Evolutionary conservation across 2,329 filamentous ascomycete genomes (phyloP).

Genomic region (Mollisiaceae sp.): DNA sequence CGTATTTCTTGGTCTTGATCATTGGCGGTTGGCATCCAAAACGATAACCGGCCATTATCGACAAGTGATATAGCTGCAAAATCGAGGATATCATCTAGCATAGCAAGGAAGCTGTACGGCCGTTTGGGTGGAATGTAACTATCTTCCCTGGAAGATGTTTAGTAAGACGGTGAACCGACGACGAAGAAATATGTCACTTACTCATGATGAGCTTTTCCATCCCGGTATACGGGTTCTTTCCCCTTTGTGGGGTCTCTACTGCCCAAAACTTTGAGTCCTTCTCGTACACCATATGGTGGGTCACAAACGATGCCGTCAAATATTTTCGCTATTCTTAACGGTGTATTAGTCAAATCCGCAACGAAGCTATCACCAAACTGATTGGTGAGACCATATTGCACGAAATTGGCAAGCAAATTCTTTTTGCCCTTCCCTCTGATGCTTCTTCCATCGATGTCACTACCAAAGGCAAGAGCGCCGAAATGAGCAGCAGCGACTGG

Average conservation of each 20-base stretch:
- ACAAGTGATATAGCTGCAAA: conserved; percentile 82
- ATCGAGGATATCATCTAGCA: conserved; percentile 86
- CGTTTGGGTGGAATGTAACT: conserved; percentile 86
- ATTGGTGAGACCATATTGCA: conserved; percentile 75
- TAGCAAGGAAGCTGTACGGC: conserved; percentile 88
- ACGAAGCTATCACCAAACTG: conserved; percentile 79
- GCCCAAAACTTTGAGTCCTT: conserved; percentile 88
- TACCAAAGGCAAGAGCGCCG: conserved; percentile 81
- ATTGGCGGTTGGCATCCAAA: conserved; percentile 97
- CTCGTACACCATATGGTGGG: conserved; percentile 92
- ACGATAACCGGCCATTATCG: conserved; percentile 78
- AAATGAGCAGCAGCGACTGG: conserved; percentile 90
- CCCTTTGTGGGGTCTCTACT: conserved; percentile 68
- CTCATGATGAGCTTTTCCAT: conserved; percentile 73
- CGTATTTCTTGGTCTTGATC: conserved; percentile 77
- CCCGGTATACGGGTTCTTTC: conserved; percentile 63
- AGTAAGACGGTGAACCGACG: conserved; percentile 12
- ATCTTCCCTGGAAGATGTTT: conserved; percentile 51
- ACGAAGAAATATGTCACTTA: conserved; percentile 47
- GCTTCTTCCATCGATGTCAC: conserved; percentile 90
- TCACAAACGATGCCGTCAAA: conserved; percentile 95
- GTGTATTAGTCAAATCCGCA: conserved; percentile 87
- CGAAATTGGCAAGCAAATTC: conserved; percentile 71
- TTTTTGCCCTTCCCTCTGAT: conserved; percentile 71
- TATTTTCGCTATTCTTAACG: conserved; percentile 62